Base-by-base conservation (phyloP, 495 filamentous ascomycete species). In the Annulohypoxylon maeteangense region DNA sequence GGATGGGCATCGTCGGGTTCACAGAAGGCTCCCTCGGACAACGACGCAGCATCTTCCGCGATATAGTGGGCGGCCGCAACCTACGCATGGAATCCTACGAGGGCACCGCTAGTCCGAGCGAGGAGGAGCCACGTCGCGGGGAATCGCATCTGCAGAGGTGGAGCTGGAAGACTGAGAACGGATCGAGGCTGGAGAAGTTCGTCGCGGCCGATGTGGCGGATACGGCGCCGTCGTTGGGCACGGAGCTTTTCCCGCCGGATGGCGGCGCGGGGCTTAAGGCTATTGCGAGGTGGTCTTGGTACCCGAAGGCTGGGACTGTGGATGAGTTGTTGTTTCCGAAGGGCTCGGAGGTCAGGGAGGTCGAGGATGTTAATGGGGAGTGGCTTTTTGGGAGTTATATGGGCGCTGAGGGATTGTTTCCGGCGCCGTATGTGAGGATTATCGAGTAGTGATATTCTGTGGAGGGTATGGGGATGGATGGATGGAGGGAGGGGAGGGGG, bases 301-400 rank as follows among this genome's bases (percentile, higher is more conserved):
- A 90, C 72, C 93, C 92, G 7, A 85, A 85, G 5, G 75, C 75
- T 0, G 88, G 82, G 5, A 78, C 76, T 5, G 78, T 81, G 32
- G 91, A 96, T 78, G 94, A 97, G 82, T 76, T 97, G 57, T 81
- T 87, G 71, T 97, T 97, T 72, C 94, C 94, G 2, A 90, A 87
- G 62, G 89, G 90, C 4, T 93, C 93, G 0, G 92, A 95, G 78
- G 86, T 97, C 10, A 83, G 84, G 2, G 94, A 97, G 82, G 88
- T 88, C 34, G 88, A 92, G 79, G 90, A 92, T 78, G 87, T 94
- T 47, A 97, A 95, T 78, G 92, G 88, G 40, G 93, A 96, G 78
- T 97, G 93, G 93, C 92, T 83, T 61, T 89, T 88, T 81, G 94
- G 94, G 0, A 87, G 84, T 34, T 97, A 96, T 84, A 90, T 91